phyloP scores from a whole-genome alignment of 768 basidiomycete species.

The Galerina sulciceps region DNA sequence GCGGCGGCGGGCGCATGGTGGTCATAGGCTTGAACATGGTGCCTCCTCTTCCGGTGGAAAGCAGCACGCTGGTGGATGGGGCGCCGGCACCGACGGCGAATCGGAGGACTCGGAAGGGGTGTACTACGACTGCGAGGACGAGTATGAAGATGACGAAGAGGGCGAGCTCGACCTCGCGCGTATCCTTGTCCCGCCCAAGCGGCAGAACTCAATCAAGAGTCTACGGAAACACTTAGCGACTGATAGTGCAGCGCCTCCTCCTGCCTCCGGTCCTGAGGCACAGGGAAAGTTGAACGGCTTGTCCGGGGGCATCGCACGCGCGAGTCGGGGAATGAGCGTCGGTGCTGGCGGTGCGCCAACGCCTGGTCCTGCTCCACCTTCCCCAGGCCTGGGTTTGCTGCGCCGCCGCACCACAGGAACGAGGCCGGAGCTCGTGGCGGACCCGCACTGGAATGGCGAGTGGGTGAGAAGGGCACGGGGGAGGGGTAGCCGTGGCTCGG shows the following conservation, averaged over 20 bases:
- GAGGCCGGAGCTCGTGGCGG: constrained; percentile 21
- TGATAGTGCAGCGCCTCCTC: neutral
- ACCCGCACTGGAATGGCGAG: constrained; percentile 28
- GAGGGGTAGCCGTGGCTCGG: constrained; percentile 22
- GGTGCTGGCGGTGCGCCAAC: constrained; percentile 10
- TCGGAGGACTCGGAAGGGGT: constrained; percentile 22
- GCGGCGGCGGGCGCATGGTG: neutral
- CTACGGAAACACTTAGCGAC: constrained; percentile 60
- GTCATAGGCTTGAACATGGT: too few species aligned
- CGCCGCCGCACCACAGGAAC: constrained; percentile 2
- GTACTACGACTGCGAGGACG: constrained; percentile 9
- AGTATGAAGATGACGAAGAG: constrained; percentile 43
- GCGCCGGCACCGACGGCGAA: constrained; percentile 12
- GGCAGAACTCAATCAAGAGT: constrained; percentile 77
- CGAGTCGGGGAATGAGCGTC: constrained; percentile 16
- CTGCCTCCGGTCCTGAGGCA: constrained; percentile 8
- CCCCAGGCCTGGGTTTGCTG: constrained; percentile 10
- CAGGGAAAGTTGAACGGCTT: constrained; percentile 19
- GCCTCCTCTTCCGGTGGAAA: too few species aligned
- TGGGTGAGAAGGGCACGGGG: constrained; percentile 21
- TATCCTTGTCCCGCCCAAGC: constrained; percentile 70
- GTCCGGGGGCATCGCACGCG: constrained; percentile 13
- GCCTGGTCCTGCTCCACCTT: too few species aligned
- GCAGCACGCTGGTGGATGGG: too few species aligned
- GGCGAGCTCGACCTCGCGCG: constrained; percentile 67